phyloP scores from a whole-genome alignment of 2,329 filamentous ascomycete genomes.

The Cephalotrichum gorgonifer region DNA sequence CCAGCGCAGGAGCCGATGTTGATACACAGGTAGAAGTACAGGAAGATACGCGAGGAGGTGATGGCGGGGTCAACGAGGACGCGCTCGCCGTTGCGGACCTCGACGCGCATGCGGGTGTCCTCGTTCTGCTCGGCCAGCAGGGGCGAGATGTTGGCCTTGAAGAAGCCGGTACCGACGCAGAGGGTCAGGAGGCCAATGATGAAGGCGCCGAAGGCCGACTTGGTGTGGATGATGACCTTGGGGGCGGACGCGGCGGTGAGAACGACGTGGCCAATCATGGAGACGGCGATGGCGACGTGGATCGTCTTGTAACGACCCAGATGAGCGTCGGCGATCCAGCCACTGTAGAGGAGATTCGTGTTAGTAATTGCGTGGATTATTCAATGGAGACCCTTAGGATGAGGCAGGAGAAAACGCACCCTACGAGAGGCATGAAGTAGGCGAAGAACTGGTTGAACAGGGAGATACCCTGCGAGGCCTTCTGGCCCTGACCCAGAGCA shows the following conservation, averaged over 20 bases:
- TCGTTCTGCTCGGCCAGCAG: conserved; percentile 62
- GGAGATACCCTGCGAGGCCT: conserved; percentile 36
- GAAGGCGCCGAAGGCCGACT: conserved; percentile 53
- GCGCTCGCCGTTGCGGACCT: conserved; percentile 48
- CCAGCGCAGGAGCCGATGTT: conserved; percentile 54
- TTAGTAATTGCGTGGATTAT: background rate
- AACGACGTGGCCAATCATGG: conserved; percentile 56
- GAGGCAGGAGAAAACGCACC: conserved; percentile 25
- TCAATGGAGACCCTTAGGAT: background rate
- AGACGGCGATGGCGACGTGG: conserved; percentile 53
- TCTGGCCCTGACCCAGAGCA: conserved; percentile 48
- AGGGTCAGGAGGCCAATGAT: conserved; percentile 51
- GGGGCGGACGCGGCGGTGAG: conserved; percentile 57
- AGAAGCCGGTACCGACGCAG: conserved; percentile 62
- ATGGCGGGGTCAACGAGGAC: conserved; percentile 62
- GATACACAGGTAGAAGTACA: conserved; percentile 49
- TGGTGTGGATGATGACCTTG: conserved; percentile 44
- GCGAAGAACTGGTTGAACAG: conserved; percentile 53
- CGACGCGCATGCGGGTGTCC: conserved; percentile 45
- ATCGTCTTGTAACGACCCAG: conserved; percentile 66
- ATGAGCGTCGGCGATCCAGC: conserved; percentile 56
- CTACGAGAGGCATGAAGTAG: conserved; percentile 47
- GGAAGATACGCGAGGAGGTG: conserved; percentile 58
- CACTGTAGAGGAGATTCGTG: conserved; percentile 21
- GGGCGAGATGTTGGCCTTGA: conserved; percentile 71